phyloP scores from a whole-genome alignment of 1,284 basidiomycete species.

The Tilletia caries region DNA sequence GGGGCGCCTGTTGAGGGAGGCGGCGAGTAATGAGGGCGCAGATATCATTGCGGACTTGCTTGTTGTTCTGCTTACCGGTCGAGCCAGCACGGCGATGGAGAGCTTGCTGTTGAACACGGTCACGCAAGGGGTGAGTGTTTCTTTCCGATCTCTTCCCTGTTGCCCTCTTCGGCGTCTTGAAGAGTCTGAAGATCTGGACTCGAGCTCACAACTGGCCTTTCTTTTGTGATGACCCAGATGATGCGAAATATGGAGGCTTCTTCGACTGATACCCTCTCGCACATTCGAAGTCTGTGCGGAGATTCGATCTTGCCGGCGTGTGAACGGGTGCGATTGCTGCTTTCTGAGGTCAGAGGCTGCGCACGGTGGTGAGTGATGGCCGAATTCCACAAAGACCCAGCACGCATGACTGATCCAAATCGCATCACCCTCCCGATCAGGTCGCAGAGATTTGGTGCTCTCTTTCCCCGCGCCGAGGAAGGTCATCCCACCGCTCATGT shows the following conservation, averaged over 20 bases:
- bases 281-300: background rate
- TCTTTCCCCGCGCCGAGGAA: background rate
- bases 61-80: constrained; percentile 32
- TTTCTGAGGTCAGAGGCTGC: background rate
- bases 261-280: background rate
- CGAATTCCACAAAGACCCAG: no score
- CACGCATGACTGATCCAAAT: no score
- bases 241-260: constrained; percentile 3
- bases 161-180: no score
- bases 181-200: constrained; percentile 16
- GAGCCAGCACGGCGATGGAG: constrained; percentile 34
- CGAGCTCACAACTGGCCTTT: background rate
- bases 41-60: constrained; percentile 39
- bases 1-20: constrained; percentile 28
- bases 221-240: background rate
- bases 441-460: constrained; percentile 11
- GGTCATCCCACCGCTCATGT: no score
- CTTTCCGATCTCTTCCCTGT: no score
- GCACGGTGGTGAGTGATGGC: background rate
- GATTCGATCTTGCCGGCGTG: constrained; percentile 11
- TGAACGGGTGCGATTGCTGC: background rate
- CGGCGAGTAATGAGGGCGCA: constrained; percentile 28
- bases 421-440: no score
- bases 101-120: constrained; percentile 36
- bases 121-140: constrained; percentile 35